phyloP scores from a whole-genome alignment of 2,329 filamentous ascomycete species.

The Dactylellina haptotyla region DNA sequence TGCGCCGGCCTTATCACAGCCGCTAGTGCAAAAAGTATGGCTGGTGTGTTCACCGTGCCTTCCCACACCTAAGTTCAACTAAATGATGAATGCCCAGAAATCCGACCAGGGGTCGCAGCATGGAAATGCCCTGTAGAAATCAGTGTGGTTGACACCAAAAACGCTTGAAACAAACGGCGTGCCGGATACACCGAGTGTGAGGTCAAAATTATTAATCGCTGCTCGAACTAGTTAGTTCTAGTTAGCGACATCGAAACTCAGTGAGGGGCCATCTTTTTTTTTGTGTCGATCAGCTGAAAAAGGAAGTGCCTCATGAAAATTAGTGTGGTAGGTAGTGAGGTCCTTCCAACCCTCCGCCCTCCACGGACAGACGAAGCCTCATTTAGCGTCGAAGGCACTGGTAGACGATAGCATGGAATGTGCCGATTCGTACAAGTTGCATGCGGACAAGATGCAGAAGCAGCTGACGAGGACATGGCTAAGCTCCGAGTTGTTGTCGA shows the following conservation, averaged over 20 bases:
- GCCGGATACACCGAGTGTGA: constrained; percentile 36
- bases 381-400: constrained; percentile 7
- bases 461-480: constrained; percentile 1
- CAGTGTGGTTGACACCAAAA: neutral
- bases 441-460: neutral
- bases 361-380: constrained; percentile 24
- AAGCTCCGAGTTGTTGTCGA: constrained; percentile 1
- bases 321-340: constrained; percentile 25
- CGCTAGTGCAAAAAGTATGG: constrained; percentile 23
- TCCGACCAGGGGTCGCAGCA: neutral
- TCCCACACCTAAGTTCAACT: constrained; percentile 11
- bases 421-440: constrained; percentile 9
- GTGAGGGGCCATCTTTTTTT: constrained; percentile 20
- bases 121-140: constrained; percentile 14
- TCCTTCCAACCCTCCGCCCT: constrained; percentile 19
- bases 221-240: constrained; percentile 24
- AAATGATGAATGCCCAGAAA: constrained; percentile 13
- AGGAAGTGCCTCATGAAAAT: constrained; percentile 46
- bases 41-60: constrained; percentile 21
- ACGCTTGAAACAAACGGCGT: constrained; percentile 37
- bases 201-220: constrained; percentile 1
- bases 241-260: constrained; percentile 20
- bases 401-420: neutral
- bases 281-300: constrained; percentile 45
- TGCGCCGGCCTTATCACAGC: constrained; percentile 27